Base-by-base conservation (phyloP, 768 basidiomycete genomes). In the Lentinula aciculospora region DNA sequence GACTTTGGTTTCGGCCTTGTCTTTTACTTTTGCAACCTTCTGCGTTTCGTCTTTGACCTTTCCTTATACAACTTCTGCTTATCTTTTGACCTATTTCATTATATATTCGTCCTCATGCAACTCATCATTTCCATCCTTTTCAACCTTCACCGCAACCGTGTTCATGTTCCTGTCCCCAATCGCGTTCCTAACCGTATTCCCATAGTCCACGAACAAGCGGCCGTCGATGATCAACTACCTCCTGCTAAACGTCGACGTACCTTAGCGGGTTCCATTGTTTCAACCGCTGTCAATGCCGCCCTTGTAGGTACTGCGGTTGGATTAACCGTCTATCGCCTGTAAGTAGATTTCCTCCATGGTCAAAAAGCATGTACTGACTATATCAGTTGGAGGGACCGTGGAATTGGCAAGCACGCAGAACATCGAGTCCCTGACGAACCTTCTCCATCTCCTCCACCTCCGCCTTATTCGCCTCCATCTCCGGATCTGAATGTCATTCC, bases 291-390 rank as follows among this genome's bases (percentile, higher is more conserved):
- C 71, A 89, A 81, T 72, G 90, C 91, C 62, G 92, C 89, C 46
- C 80, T 94, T 58, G 89, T 94, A 60, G 89, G 91, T 58, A 86
- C 89, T 21, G 92, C 92, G 15, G 91, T 94, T 53, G 91, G 91
- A 59, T 78, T 92, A 61, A 91, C 90, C 45, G 89, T 92, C 40
- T 94, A 92, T 74, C 82, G 89, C 70, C 75, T 93, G 91, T 92
- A 68, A 75, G 89, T 80, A 31, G 28, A 56, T 32, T 17, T 10
- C 17, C 7, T 39, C n/a, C 15, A 4, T 23, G 3, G 12, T 27
- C 6, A 23, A 21, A 2, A 44, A 44, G 8, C 7, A 1, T 50
- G 58, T 28, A 49, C 32, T 56, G 28, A 47, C 42, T 13, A 51
- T 59, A 59, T 9, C 60, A 91, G 90, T 69, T 92, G 91, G 91